Evolutionary conservation across 2,329 filamentous ascomycete genomes (phyloP).

Genomic region (Teratosphaeria nubilosa): DNA sequence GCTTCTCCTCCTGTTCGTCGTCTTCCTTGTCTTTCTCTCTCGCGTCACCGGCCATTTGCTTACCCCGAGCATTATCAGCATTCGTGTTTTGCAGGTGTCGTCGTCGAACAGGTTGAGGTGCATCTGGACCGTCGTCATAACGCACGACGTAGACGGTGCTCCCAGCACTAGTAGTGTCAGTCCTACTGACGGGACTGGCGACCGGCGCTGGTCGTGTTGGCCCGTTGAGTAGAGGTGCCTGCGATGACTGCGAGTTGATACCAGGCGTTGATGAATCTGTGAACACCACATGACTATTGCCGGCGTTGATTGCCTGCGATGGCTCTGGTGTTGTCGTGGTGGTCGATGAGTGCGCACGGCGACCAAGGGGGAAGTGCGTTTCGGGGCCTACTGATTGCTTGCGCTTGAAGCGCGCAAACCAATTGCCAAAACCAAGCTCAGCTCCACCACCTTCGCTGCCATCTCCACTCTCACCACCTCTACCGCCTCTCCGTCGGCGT

Average conservation of each 20-base stretch:
- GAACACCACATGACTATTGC: conserved; percentile 11
- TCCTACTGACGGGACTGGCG: conserved; percentile 48
- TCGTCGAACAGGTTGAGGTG: conserved; percentile 29
- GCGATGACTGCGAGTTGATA: not conserved
- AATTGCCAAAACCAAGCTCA: conserved; percentile 16
- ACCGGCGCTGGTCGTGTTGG: conserved; percentile 37
- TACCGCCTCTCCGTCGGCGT: conserved; percentile 6
- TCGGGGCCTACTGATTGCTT: conserved; percentile 13
- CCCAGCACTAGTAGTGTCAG: conserved; percentile 51
- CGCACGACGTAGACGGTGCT: conserved; percentile 56
- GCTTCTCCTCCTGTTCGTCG: conserved; percentile 11
- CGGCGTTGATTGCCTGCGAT: conserved; percentile 4
- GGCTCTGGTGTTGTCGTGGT: conserved; percentile 8
- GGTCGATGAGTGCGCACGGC: conserved; percentile 19
- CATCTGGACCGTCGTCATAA: conserved; percentile 46
- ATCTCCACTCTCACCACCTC: conserved; percentile 13
- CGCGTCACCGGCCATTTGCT: conserved; percentile 2
- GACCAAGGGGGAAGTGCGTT: conserved; percentile 23
- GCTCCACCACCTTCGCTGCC: conserved; percentile 18
- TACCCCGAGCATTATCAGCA: conserved; percentile 7
- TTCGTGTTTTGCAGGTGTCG: conserved; percentile 8
- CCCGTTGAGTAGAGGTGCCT: conserved; percentile 2
- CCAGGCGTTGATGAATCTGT: conserved; percentile 9
- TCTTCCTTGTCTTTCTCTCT: conserved; percentile 16
- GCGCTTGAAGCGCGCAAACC: conserved; percentile 19